Conservation (phyloP, 2,329 filamentous ascomycete species). For the Alternaria hordeiaustralica region DNA sequence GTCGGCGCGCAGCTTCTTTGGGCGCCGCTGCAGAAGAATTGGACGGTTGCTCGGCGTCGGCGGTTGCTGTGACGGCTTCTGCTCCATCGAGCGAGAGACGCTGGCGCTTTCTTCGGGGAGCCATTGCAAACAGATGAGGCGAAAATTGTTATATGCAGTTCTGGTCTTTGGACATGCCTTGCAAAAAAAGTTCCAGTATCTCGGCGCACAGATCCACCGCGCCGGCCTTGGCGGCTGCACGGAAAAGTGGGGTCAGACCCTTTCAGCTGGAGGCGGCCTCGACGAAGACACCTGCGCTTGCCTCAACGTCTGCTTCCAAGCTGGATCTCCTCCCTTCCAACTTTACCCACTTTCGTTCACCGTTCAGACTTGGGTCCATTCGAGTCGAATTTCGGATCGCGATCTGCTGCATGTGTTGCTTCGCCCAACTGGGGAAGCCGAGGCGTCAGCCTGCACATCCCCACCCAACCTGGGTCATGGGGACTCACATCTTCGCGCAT, state of each 20-base stretch:
- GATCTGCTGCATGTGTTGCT: constrained; percentile 2
- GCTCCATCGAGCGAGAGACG: constrained; percentile 49
- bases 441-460: constrained; percentile 8
- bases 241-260: constrained; percentile 6
- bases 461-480: constrained; percentile 1
- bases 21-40: constrained; percentile 19
- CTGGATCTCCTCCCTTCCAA: background rate
- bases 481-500: background rate
- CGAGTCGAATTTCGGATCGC: background rate
- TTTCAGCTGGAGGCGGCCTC: background rate
- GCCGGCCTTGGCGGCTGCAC: constrained; percentile 16
- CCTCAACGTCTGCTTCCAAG: background rate
- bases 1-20: constrained; percentile 52
- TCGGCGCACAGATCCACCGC: constrained; percentile 10
- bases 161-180: constrained; percentile 1
- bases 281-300: background rate
- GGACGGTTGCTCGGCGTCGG: constrained; percentile 28
- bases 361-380: background rate
- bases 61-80: constrained; percentile 37
- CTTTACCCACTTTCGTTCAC: background rate
- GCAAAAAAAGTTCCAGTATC: constrained; percentile 22
- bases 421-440: background rate
- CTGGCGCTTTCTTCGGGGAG: constrained; percentile 50
- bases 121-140: constrained; percentile 34
- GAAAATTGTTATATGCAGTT: background rate